Conservation (phyloP, 805 yeast genomes). For the Candida fluviatilis region DNA sequence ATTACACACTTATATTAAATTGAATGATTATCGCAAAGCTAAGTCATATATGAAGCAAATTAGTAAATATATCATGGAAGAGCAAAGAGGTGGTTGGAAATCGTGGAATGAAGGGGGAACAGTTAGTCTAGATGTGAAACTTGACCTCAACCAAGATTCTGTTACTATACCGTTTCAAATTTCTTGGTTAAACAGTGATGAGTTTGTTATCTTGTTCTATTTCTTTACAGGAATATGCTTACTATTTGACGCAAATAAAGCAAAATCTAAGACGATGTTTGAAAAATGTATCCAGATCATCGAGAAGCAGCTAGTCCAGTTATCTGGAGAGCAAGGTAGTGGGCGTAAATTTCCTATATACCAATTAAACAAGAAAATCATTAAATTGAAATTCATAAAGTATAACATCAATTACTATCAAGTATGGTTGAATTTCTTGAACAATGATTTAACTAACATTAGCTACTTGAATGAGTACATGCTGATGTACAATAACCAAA, state of each 20-base stretch:
- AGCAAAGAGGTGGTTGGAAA: conserved; percentile 17
- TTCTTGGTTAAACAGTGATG: conserved; percentile 41
- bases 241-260: conserved; percentile 26
- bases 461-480: conserved; percentile 29
- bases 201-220: conserved; percentile 38
- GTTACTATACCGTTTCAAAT: conserved; percentile 17
- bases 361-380: conserved; percentile 18
- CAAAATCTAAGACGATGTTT: conserved; percentile 34
- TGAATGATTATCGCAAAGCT: conserved; percentile 18
- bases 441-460: conserved; percentile 19
- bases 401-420: conserved; percentile 31
- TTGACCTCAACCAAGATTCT: background rate
- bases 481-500: conserved; percentile 28
- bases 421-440: conserved; percentile 32
- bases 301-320: conserved; percentile 18
- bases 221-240: conserved; percentile 40
- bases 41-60: conserved; percentile 20
- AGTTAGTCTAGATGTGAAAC: conserved; percentile 4
- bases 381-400: conserved; percentile 26
- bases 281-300: conserved; percentile 31
- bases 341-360: conserved; percentile 9
- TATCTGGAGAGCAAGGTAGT: conserved; percentile 4
- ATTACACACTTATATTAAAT: conserved; percentile 21
- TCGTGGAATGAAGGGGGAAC: conserved; percentile 30
- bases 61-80: conserved; percentile 17